Evolutionary conservation across 1,284 basidiomycete species (phyloP).

Genomic region (Trichosporon faecale): DNA sequence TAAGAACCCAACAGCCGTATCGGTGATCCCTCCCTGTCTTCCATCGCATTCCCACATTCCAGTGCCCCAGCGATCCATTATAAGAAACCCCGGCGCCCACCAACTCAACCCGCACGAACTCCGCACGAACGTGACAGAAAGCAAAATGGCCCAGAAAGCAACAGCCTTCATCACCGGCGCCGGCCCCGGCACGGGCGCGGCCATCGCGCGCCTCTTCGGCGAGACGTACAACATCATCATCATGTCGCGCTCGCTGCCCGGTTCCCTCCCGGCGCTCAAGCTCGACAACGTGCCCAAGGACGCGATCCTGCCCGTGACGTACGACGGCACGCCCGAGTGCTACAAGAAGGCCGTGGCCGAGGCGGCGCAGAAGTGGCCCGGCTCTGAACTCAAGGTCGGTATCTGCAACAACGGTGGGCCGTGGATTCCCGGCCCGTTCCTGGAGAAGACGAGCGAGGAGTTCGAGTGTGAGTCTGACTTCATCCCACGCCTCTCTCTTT

Average conservation of each 20-base stretch:
- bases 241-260: slow-evolving; percentile 46
- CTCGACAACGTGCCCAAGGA: slow-evolving; percentile 30
- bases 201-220: slow-evolving; percentile 40
- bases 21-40: not conserved
- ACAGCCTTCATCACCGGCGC: slow-evolving; percentile 40
- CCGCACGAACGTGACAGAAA: not conserved
- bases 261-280: slow-evolving; percentile 32
- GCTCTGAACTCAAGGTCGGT: slow-evolving; percentile 40
- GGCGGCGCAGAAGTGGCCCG: slow-evolving; percentile 39
- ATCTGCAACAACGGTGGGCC: slow-evolving; percentile 40
- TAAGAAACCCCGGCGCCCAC: no score
- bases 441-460: slow-evolving; percentile 36
- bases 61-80: no score
- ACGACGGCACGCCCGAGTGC: slow-evolving; percentile 32
- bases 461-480: slow-evolving; percentile 32
- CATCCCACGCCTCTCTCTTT: not conserved
- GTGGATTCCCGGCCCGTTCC: slow-evolving; percentile 37
- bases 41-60: no score
- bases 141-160: slow-evolving; percentile 27
- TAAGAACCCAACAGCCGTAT: not conserved
- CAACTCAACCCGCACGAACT: not conserved
- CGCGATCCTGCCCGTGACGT: slow-evolving; percentile 31
- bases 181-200: slow-evolving; percentile 42
- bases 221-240: slow-evolving; percentile 45
- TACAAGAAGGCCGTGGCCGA: slow-evolving; percentile 35